A percentile compares a stretch with the other conserved stretches of the same genome.
Conservation (phyloP, 768 basidiomycete genomes). For the Auricularia auricula-judae region DNA sequence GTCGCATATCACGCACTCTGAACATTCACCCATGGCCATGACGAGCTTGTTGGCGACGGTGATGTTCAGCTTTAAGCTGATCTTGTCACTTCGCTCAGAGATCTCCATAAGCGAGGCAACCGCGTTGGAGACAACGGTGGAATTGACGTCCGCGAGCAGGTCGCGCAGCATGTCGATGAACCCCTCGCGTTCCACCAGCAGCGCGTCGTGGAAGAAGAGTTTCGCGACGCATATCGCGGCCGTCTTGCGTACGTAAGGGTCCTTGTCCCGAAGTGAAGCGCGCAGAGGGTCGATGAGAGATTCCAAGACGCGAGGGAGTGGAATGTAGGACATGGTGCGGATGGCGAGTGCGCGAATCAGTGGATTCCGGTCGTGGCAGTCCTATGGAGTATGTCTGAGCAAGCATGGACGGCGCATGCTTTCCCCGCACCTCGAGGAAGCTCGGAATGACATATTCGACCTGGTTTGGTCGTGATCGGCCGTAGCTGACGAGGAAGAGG, state of each 20-base stretch:
- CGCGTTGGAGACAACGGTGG: slow-evolving; percentile 95
- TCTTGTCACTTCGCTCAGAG: slow-evolving; percentile 87
- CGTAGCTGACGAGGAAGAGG: slow-evolving; percentile 95
- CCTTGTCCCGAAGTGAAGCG: slow-evolving; percentile 85
- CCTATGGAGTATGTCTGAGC: slow-evolving; percentile 37
- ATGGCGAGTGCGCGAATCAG: slow-evolving; percentile 95
- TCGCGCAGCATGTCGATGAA: slow-evolving; percentile 89
- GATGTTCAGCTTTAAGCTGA: slow-evolving; percentile 82
- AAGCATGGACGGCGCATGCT: neutral
- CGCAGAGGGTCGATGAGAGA: slow-evolving; percentile 81
- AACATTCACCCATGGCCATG: slow-evolving; percentile 87
- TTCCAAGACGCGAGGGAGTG: slow-evolving; percentile 78
- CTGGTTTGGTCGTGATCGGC: slow-evolving; percentile 85
- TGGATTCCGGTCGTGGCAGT: slow-evolving; percentile 92
- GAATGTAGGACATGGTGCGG: slow-evolving; percentile 98
- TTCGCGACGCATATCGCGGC: slow-evolving; percentile 97
- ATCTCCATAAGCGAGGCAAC: slow-evolving; percentile 97
- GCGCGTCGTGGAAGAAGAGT: slow-evolving; percentile 78
- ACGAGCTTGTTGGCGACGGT: slow-evolving; percentile 83
- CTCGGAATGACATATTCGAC: slow-evolving; percentile 85
- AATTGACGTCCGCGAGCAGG: slow-evolving; percentile 85
- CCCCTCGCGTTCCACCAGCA: slow-evolving; percentile 76
- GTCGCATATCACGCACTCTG: slow-evolving; percentile 59
- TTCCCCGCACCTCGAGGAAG: slow-evolving; percentile 60
- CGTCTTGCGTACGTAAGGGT: slow-evolving; percentile 98